Evolutionary conservation across 129 eudicot species (phyloP), one percentile per base, ranked within the genome.

Genomic region (Ambrosia trifida): DNA sequence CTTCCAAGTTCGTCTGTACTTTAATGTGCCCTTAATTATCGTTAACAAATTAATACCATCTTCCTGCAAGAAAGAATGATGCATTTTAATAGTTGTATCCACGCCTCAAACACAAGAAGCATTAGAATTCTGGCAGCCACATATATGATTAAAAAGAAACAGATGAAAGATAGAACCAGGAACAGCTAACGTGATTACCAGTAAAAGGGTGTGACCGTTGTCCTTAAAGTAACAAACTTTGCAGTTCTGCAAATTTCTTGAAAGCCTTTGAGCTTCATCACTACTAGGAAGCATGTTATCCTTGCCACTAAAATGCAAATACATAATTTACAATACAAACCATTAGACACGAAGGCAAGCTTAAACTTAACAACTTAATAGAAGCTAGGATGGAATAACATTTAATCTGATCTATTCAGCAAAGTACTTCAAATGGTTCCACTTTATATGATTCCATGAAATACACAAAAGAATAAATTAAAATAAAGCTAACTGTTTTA

Each of bases 31-130:
- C 73, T 85, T 92, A 19, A 92, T 85, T 24, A 85, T 66, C 10
- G 96, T 82, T 80, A 92, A 72, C 69, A 92, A 72, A 82, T 92
- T 87, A 70, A 92, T 64, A 70, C 96, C 96, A 76, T 92, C 96
- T 83, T 92, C 98, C 98, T 89, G 90, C 80, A 81, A 64, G 36
- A 68, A 36, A 1, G 58, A 45, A 79, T 24, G 72, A 10, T 46
- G 30, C 57, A 40, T 43, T 43, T 56, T 5, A 63, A 63, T 33
- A 49, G 50, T 63, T 69, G 35, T 28, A 66, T 44, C n/a, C 24
- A 44, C 61, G 68, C 43, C 51, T 19, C 46, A 51, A 24, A 45
- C 72, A 41, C 43, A 78, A 62, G 36, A 61, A 70, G 28, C 28
- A 24, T 24, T 24, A 24, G 1, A 24, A 24, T 24, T 24, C 28